Evolutionary conservation across 768 basidiomycete species (phyloP), one percentile per base, ranked within the genome.

Genomic region (Boletellus emodensis): DNA sequence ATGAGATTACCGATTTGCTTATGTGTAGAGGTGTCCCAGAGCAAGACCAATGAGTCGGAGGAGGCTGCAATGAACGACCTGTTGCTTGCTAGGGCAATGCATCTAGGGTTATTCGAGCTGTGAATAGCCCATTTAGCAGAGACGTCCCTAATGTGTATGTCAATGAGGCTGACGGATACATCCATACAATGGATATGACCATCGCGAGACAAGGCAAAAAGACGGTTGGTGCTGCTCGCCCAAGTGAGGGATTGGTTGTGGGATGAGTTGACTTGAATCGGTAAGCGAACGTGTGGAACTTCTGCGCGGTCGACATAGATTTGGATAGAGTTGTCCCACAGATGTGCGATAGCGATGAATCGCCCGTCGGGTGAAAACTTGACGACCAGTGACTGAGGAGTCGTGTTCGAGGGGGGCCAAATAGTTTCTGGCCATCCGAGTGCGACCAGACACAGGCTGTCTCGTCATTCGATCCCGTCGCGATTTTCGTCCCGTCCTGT

Each of bases 301-400:
- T n/a, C n/a, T n/a, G n/a, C n/a, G n/a, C 24, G 6, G 30, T 5
- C 8, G 30, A 2, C 7, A 7, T 30, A 8, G 7, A 30, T 30
- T 11, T 11, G 30, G 8, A 30, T 7, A 8, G 30, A 7, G 30
- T 30, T 11, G 30, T 30, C 8, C 11, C 28, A 28, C 11, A 8
- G 7, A 30, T 30, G 30, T 5, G 30, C 44, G 6, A 28, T 34
- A 8, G 53, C 49, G 12, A 60, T 8, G 14, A 39, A 17, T 10
- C 26, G 11, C 6, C 58, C 50, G 6, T 38, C 18, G 3, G 57
- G 58, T 3, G 58, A 59, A 20, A 52, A 59, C 6, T 40, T 56
- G 35, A 47, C 24, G 3, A 40, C 44, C n/a, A n/a, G n/a, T n/a
- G n/a, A n/a, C n/a, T n/a, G n/a, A n/a, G n/a, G n/a, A n/a, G 0